Evolutionary conservation across 2,329 filamentous ascomycete genomes (phyloP).

Genomic region (Phialocephala sp.): DNA sequence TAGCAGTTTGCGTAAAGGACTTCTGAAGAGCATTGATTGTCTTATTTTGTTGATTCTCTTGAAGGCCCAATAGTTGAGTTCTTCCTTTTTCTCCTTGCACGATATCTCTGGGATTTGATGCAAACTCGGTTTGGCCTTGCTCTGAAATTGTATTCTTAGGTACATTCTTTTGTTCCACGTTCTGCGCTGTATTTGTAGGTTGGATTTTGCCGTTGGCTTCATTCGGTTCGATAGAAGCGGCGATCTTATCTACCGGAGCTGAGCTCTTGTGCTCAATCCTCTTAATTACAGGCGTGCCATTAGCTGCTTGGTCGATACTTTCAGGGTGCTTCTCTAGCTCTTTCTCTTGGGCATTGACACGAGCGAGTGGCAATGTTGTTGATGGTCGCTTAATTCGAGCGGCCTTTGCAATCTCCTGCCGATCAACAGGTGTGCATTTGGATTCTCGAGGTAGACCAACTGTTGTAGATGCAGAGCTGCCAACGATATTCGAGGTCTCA

Average conservation of each 20-base stretch:
- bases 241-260: background rate
- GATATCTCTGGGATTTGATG: background rate
- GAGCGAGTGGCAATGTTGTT: slow-evolving; percentile 32
- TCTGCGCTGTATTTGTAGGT: background rate
- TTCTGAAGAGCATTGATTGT: background rate
- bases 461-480: background rate
- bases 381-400: slow-evolving; percentile 37
- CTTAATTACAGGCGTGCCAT: background rate
- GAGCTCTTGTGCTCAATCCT: background rate
- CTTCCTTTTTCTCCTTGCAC: background rate
- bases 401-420: slow-evolving; percentile 33
- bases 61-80: background rate
- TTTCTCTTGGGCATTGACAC: background rate
- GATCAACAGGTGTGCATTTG: slow-evolving; percentile 22
- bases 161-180: background rate
- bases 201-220: background rate
- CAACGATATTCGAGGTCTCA: slow-evolving; percentile 10
- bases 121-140: background rate
- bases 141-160: background rate
- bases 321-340: background rate
- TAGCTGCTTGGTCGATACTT: background rate
- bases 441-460: slow-evolving; percentile 1
- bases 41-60: too few relatives aligned
- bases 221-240: background rate
- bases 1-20: background rate